Base-by-base conservation (phyloP, 495 filamentous ascomycete genomes). In the Talaromyces liani region DNA sequence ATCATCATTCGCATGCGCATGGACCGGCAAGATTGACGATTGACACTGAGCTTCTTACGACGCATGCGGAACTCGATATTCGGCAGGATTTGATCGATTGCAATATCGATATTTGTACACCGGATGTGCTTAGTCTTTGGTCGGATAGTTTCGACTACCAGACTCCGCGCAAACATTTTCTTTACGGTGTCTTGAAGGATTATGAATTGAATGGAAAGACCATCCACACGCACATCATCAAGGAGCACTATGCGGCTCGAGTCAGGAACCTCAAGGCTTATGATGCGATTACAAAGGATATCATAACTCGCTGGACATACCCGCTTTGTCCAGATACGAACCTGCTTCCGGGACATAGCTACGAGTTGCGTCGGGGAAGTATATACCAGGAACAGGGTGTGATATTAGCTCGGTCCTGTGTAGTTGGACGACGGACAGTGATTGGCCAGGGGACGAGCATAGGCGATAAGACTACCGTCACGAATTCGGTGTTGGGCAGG, bases 111-210 rank as follows among this genome's bases (percentile, higher is more conserved):
- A 98, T 99, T 65, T 99, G 95, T 74, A 97, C 95, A 0, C 92
- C 93, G 0, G 94, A 98, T 68, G 91, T 97, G 20, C 81, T 98
- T 53, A 92, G 92, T 31, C 77, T 97, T 63, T 99, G 94, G 91
- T 92, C 91, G 6, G 94, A 99, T 71, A 95, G 91, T 71, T 99
- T 99, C 73, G 94, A 99, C 75, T 97, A 94, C 75, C 89, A 96
- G 69, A 80, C 89, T 4, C 90, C 94, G 7, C 85, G 94, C 61
- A 87, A 87, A 66, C 91, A 96, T 68, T 98, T 96, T 68, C 72
- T 99, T 27, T 87, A 91, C 66, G 91, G 92, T 64, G 91, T 98
- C 16, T 79, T 99, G 24, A 97, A 97, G 74, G 94, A 99, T 69
- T 95, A 89, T 73, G 94, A 99, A 72, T 81, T 97, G 55, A 97